Evolutionary conservation across 2,329 filamentous ascomycete genomes (phyloP), one percentile per base, ranked within the genome.

Genomic region (Cladophialophora immunda): DNA sequence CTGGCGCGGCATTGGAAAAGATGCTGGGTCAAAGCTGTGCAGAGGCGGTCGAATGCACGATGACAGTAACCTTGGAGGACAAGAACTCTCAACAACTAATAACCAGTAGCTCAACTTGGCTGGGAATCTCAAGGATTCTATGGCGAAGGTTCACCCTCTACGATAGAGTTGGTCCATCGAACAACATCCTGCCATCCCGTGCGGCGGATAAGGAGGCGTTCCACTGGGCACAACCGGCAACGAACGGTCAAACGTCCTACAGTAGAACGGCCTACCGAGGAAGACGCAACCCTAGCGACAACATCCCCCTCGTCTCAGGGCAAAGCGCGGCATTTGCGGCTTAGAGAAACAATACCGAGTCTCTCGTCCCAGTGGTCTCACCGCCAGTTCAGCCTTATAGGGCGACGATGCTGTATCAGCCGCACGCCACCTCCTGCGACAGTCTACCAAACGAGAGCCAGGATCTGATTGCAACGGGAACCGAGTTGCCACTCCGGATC

Each of bases 1-100:
- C 63, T 69, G 5, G 61, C 36, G 50, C 41, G 41, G 30, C 53
- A 58, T 30, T 69, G 67, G 67, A 64, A 62, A 36, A 55, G 36
- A 32, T 54, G 57, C 38, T 69, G 67, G 67, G 61, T 58, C 11
- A 63, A 47, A 25, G 64, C 61, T 34, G 58, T 65, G 52, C 38
- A 50, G 17, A 57, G 64, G 19, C 64, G 58, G 29, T 58, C 56
- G 34, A 62, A 41, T 4, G 47, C 61, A 55, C 58, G 56, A 53
- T 62, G 52, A 61, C 11, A 38, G 45, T 27, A 1, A 27, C 58
- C 27, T 11, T 11, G 19, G 55, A 50, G 45, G 45, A 25, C 19
- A 25, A 25, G 45, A 13, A 25, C 6, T 50, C 45, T 50, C 45
- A 11, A 25, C 19, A 27, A 50, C 45, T 50, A 50, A 50, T 50